A percentile compares a stretch with the other conserved stretches of the same genome.
phyloP scores from a whole-genome alignment of 2,329 filamentous ascomycete genomes.

The Trichophyton benhamiae region DNA sequence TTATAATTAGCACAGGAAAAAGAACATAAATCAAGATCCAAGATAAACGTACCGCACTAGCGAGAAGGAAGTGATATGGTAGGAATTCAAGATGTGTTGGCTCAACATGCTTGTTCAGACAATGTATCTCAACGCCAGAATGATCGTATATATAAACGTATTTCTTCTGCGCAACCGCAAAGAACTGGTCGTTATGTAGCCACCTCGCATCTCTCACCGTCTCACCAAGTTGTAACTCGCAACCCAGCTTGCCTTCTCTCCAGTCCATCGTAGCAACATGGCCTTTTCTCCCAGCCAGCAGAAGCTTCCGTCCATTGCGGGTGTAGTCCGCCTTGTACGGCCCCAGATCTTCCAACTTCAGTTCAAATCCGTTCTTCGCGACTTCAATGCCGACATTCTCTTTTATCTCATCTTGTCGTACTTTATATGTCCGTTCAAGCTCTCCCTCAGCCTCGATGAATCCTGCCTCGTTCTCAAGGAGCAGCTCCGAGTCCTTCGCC shows the following conservation, averaged over 20 bases:
- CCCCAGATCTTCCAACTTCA: constrained; percentile 69
- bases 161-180: constrained; percentile 92
- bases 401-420: constrained; percentile 76
- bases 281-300: constrained; percentile 80
- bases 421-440: constrained; percentile 83
- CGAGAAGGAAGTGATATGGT: constrained; percentile 88
- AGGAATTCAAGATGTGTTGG: constrained; percentile 90
- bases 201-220: constrained; percentile 81
- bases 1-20: background rate
- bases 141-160: constrained; percentile 94
- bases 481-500: constrained; percentile 89
- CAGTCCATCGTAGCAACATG: constrained; percentile 96
- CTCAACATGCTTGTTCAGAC: constrained; percentile 78
- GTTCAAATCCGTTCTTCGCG: constrained; percentile 83
- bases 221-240: constrained; percentile 81
- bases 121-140: constrained; percentile 83
- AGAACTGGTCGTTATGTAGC: constrained; percentile 86
- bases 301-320: constrained; percentile 70
- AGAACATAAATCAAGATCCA: background rate
- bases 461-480: constrained; percentile 74
- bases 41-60: constrained; percentile 55
- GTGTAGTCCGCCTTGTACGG: constrained; percentile 86
- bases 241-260: constrained; percentile 80
- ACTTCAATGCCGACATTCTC: constrained; percentile 65
- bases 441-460: constrained; percentile 81